Evolutionary conservation across 1,284 basidiomycete genomes (phyloP).

Genomic region (Malassezia sp.): DNA sequence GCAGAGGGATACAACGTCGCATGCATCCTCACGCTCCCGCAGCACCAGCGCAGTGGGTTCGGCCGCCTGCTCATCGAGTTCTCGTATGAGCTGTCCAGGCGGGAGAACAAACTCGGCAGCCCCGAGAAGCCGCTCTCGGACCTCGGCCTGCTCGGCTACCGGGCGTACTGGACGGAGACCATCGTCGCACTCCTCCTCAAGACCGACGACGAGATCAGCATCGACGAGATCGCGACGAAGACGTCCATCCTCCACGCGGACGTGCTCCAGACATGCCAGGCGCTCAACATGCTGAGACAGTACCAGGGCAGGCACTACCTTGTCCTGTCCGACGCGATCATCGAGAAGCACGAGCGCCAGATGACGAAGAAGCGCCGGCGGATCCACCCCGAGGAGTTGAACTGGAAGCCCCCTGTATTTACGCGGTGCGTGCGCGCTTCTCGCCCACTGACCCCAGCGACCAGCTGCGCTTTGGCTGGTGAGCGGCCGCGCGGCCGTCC

Average conservation of each 20-base stretch:
- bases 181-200: constrained; percentile 80
- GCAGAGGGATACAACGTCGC: constrained; percentile 98
- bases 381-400: constrained; percentile 67
- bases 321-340: constrained; percentile 75
- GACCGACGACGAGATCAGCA: constrained; percentile 61
- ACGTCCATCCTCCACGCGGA: constrained; percentile 94
- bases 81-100: constrained; percentile 93
- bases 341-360: constrained; percentile 79
- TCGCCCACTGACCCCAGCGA: too few relatives aligned
- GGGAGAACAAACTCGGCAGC: constrained; percentile 85
- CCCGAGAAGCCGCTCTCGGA: constrained; percentile 97
- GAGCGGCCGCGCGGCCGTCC: too few relatives aligned
- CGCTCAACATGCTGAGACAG: constrained; percentile 87
- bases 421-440: too few relatives aligned
- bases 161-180: constrained; percentile 94
- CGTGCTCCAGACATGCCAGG: constrained; percentile 96
- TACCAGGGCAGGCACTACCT: constrained; percentile 92
- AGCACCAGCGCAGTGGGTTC: constrained; percentile 90
- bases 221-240: constrained; percentile 93
- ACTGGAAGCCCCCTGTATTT: constrained; percentile 67
- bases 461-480: constrained; percentile 42
- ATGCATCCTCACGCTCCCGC: constrained; percentile 92
- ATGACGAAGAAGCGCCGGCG: constrained; percentile 66
- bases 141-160: constrained; percentile 80
- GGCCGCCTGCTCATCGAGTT: constrained; percentile 95